Conservation (phyloP, 495 filamentous ascomycete genomes). For the Xylaria bambusicola region DNA sequence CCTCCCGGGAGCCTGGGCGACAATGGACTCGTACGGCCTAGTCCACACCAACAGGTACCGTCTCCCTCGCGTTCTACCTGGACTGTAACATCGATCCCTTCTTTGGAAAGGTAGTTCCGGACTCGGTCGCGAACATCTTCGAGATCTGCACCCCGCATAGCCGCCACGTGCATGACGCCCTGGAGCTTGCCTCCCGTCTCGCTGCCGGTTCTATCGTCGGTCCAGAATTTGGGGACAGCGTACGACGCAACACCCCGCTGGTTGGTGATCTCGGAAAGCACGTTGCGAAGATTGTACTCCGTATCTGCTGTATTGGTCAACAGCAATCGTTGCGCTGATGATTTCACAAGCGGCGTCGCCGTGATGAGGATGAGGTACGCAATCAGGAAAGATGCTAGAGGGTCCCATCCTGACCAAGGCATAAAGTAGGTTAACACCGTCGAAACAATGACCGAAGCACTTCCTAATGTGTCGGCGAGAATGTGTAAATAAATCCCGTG, state of each 20-base stretch:
- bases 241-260: slow-evolving; percentile 85
- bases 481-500: slow-evolving; percentile 98
- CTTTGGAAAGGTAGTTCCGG: slow-evolving; percentile 57
- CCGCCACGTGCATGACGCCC: slow-evolving; percentile 83
- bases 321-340: slow-evolving; percentile 76
- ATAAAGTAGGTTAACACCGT: slow-evolving; percentile 83
- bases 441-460: slow-evolving; percentile 90
- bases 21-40: slow-evolving; percentile 27
- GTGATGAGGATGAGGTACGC: slow-evolving; percentile 89
- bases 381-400: slow-evolving; percentile 89
- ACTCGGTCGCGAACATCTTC: slow-evolving; percentile 77
- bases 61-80: slow-evolving; percentile 78
- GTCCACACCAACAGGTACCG: slow-evolving; percentile 76
- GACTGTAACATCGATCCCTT: slow-evolving; percentile 70
- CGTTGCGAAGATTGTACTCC: slow-evolving; percentile 86
- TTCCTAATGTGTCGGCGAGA: slow-evolving; percentile 91
- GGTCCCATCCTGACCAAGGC: slow-evolving; percentile 94
- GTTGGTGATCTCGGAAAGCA: slow-evolving; percentile 78
- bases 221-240: slow-evolving; percentile 89
- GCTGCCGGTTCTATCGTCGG: slow-evolving; percentile 66
- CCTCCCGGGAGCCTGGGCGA: slow-evolving; percentile 19
- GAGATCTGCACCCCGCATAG: slow-evolving; percentile 65
- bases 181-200: slow-evolving; percentile 57
- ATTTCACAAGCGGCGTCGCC: slow-evolving; percentile 83
- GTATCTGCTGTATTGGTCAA: slow-evolving; percentile 81